Evolutionary conservation across 2,329 filamentous ascomycete species (phyloP), one percentile per base, ranked within the genome.

Genomic region (Pseudodiploospora longispora): DNA sequence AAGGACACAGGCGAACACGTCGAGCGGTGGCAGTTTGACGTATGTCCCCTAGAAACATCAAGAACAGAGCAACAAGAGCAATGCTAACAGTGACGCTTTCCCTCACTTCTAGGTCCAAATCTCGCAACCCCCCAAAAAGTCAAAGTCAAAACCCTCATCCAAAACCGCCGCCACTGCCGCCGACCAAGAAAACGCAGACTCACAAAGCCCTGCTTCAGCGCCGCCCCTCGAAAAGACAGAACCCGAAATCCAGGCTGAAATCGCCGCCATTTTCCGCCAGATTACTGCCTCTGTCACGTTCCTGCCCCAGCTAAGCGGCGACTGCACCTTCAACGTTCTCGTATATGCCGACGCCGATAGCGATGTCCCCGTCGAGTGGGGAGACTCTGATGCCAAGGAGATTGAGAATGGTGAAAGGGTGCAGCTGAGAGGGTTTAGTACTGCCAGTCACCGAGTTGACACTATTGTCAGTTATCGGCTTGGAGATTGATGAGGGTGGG

Each of bases 281-380:
- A 97, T 98, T 64, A 98, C 93, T 1, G 93, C 93, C 1, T 95
- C 88, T 1, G 93, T 98, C 43, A 97, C 93, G 0, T 98, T 98
- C 63, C 72, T 98, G 9, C 93, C 93, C 0, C 90, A 97, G 69
- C 78, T 98, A 5, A 59, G 48, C 50, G 90, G 90, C 35, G 87
- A 95, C 64, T 98, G 91, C 73, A 97, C 93, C 8, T 98, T 98
- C 74, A 98, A 98, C 60, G 91, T 98, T 39, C 77, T 98, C 35
- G 93, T 98, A 4, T 98, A 98, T 62, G 93, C 93, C 42, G 91
- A 98, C 62, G 90, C 90, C 12, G 90, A 97, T 66, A 93, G 86
- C 47, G 91, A 97, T 39, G 93, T 98, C 10, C 93, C 93, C 4
- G 83, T 98, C 47, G 93, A 98, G 65, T 98, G 93, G 93, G 93